Conservation (phyloP, 2,329 filamentous ascomycete species). For the Orbilia brochopaga region DNA sequence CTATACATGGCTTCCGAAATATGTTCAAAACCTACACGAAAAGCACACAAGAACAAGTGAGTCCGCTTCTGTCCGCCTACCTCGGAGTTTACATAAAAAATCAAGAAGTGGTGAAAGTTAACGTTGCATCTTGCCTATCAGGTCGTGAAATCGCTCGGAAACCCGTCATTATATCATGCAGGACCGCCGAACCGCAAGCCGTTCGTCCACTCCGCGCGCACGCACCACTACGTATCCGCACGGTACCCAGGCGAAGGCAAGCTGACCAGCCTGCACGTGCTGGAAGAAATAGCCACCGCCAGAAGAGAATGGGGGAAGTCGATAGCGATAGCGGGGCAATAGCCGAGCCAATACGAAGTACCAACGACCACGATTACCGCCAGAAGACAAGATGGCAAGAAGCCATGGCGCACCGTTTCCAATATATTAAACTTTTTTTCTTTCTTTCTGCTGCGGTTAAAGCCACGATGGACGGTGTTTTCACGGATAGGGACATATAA, state of each 20-base stretch:
- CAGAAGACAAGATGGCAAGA: background rate
- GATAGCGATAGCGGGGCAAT: constrained; percentile 26
- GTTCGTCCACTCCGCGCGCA: constrained; percentile 53
- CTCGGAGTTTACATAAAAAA: background rate
- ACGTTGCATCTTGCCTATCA: constrained; percentile 13
- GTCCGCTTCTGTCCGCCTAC: background rate
- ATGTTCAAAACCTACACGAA: constrained; percentile 49
- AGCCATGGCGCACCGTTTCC: background rate
- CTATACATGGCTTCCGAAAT: constrained; percentile 35
- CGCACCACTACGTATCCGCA: constrained; percentile 53
- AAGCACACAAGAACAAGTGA: constrained; percentile 41
- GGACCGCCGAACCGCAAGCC: constrained; percentile 48
- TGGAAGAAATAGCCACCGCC: constrained; percentile 49
- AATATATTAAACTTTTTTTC: background rate
- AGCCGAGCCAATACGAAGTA: constrained; percentile 16
- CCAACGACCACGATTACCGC: background rate
- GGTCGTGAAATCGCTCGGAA: constrained; percentile 29
- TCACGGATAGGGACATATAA: background rate
- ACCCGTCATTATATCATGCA: constrained; percentile 37
- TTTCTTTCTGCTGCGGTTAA: background rate
- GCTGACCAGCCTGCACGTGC: constrained; percentile 45
- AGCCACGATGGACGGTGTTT: background rate
- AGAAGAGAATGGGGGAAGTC: constrained; percentile 49
- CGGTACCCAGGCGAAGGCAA: constrained; percentile 52
- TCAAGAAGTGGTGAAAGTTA: background rate